Evolutionary conservation across 2,329 filamentous ascomycete species (phyloP).

Genomic region (Onygenales sp.): DNA sequence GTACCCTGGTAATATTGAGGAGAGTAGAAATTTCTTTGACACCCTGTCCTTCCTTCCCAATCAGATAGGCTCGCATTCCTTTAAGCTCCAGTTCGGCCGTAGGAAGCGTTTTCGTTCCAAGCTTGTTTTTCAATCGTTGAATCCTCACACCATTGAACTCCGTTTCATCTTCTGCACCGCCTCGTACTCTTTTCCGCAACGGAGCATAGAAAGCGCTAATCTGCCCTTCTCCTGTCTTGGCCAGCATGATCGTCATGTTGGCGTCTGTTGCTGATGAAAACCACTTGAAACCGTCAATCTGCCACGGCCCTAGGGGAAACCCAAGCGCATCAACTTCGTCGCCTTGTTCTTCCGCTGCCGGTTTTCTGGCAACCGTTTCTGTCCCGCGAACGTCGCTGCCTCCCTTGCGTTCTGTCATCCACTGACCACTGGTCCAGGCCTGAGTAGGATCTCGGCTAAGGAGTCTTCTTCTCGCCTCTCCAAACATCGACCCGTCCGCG

Average conservation of each 20-base stretch:
- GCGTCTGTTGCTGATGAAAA: conserved; percentile 57
- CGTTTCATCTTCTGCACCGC: conserved; percentile 9
- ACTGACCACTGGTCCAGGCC: conserved; percentile 62
- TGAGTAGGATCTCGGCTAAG: conserved; percentile 40
- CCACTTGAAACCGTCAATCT: conserved; percentile 59
- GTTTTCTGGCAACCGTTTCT: conserved; percentile 48
- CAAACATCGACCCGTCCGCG: conserved; percentile 14
- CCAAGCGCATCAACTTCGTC: conserved; percentile 20
- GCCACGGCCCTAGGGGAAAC: conserved; percentile 46
- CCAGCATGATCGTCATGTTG: conserved; percentile 55
- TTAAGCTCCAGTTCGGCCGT: conserved; percentile 62
- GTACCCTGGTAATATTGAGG: conserved; percentile 52
- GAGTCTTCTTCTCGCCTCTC: conserved; percentile 25
- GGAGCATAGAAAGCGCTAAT: conserved; percentile 57
- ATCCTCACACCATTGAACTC: conserved; percentile 59
- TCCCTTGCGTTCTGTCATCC: conserved; percentile 65
- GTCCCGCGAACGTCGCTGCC: conserved; percentile 61
- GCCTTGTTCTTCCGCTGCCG: conserved; percentile 18
- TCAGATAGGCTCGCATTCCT: conserved; percentile 54
- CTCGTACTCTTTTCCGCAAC: conserved; percentile 36
- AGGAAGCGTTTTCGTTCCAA: conserved; percentile 59
- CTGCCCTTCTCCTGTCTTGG: conserved; percentile 43
- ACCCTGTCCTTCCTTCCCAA: conserved; percentile 58
- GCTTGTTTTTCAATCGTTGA: conserved; percentile 61
- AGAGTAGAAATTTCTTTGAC: conserved; percentile 59